Evolutionary conservation across 2,329 filamentous ascomycete genomes (phyloP).

Genomic region (Fusarium napiforme): DNA sequence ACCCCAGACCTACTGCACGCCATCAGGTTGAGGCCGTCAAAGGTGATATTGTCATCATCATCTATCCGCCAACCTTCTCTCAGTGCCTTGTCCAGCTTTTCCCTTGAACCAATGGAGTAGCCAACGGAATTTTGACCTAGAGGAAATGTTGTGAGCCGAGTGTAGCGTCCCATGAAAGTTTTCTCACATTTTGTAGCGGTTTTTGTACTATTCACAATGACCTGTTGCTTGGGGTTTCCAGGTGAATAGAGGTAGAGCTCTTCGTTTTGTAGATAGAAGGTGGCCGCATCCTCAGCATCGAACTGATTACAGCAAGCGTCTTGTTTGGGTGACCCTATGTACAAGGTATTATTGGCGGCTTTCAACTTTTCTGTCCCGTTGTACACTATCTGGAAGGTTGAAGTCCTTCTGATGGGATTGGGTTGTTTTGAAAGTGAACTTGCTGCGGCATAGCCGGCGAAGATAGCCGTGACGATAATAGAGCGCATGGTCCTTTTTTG

Average conservation of each 20-base stretch:
- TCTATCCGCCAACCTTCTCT: neutral
- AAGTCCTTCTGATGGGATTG: neutral
- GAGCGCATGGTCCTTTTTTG: neutral
- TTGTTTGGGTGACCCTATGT: neutral
- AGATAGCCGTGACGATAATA: neutral
- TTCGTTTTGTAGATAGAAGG: neutral
- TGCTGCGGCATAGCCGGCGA: neutral
- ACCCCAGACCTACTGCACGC: neutral
- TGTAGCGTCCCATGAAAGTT: neutral
- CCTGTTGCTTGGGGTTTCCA: neutral
- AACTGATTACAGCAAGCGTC: slow-evolving; percentile 2
- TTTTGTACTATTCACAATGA: neutral
- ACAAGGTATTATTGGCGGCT: neutral
- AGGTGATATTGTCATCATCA: neutral
- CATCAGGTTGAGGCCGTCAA: neutral
- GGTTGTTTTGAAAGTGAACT: neutral
- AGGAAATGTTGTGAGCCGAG: neutral
- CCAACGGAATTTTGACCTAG: neutral
- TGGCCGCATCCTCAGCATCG: neutral
- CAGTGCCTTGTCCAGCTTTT: too few relatives aligned
- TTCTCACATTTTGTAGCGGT: neutral
- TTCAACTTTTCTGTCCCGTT: neutral
- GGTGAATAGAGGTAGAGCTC: slow-evolving; percentile 8
- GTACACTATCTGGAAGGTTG: neutral
- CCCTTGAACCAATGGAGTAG: neutral